Evolutionary conservation across 306 rosid species (phyloP).

Genomic region (Cucumis sativus): Cucumber_9930_V3 NC_026655.2:2025001-2025500

Average conservation of each 20-base stretch:
- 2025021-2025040: no score
- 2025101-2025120: neutral
- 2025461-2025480: neutral
- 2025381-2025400: slow-evolving; percentile 5
- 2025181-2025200: neutral
- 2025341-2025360: neutral
- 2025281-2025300: neutral
- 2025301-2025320: neutral
- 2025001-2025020: no score
- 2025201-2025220: neutral
- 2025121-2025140: neutral
- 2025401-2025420: neutral
- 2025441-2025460: neutral
- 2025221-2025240: no score
- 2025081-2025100: neutral
- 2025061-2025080: neutral
- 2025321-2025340: neutral
- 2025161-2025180: neutral
- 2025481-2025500: slow-evolving; percentile 37
- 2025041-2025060: neutral
- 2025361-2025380: neutral
- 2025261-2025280: neutral
- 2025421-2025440: neutral
- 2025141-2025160: neutral
- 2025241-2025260: neutral